These are phyloP conservation scores for Aegilops tauschii DNA, from an alignment of 176 grass and related monocot species.

Conservation along the genomic window DNA sequence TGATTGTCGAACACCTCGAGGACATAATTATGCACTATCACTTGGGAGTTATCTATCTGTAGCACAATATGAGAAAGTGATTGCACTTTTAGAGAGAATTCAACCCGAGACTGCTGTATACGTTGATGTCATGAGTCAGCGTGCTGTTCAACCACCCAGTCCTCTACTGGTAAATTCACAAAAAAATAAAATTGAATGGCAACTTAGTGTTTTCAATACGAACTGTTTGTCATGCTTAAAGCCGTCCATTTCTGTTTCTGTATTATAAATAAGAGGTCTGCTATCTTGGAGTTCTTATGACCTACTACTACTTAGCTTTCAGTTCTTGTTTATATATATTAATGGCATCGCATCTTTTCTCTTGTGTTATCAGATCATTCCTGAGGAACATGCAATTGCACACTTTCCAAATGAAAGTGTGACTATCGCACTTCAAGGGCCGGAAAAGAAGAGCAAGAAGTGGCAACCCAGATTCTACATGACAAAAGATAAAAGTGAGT, in stretches of 20 bases:
- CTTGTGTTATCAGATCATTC: background rate
- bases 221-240: background rate
- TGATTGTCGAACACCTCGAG: background rate
- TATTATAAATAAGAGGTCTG: background rate
- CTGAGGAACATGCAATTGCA: background rate
- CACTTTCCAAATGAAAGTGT: background rate
- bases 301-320: background rate
- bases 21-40: background rate
- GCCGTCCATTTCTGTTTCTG: background rate
- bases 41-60: background rate
- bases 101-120: background rate
- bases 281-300: background rate
- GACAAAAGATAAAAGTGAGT: background rate
- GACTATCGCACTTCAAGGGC: conserved; percentile 15
- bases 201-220: background rate
- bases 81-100: background rate
- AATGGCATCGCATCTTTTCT: background rate
- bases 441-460: conserved; percentile 23
- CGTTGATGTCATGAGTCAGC: background rate
- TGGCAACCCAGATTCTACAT: conserved; percentile 40
- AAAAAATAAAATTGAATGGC: background rate
- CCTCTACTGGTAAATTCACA: background rate
- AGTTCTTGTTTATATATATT: background rate
- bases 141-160: background rate
- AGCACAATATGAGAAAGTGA: conserved; percentile 1